Percentiles rank a stretch among this genome's conserved stretches.
phyloP scores from a whole-genome alignment of 768 basidiomycete genomes.

The Infundibulicybe gibba region DNA sequence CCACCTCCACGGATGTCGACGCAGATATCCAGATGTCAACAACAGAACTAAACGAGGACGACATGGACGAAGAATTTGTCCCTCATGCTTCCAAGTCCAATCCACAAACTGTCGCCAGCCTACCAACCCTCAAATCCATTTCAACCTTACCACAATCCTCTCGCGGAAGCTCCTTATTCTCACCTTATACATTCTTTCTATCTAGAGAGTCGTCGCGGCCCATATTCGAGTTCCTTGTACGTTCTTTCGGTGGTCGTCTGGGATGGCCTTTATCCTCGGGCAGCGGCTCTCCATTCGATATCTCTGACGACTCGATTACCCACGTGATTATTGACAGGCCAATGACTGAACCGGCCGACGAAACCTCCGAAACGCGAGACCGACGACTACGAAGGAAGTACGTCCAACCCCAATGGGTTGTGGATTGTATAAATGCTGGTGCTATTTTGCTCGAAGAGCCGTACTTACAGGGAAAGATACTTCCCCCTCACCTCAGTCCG shows the following conservation, averaged over 20 bases:
- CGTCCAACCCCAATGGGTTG: constrained; percentile 97
- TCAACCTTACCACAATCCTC: constrained; percentile 52
- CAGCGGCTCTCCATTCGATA: constrained; percentile 74
- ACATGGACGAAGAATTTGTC: constrained; percentile 67
- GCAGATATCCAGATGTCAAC: constrained; percentile 34
- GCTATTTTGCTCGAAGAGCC: constrained; percentile 81
- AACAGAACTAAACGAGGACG: constrained; percentile 26
- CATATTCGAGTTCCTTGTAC: constrained; percentile 92
- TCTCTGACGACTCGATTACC: constrained; percentile 81
- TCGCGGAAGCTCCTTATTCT: constrained; percentile 63
- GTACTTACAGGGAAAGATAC: constrained; percentile 79
- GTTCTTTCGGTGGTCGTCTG: constrained; percentile 87
- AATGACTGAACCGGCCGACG: constrained; percentile 39
- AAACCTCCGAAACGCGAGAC: constrained; percentile 56
- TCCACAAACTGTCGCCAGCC: constrained; percentile 36
- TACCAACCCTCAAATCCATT: constrained; percentile 70
- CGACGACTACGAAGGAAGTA: constrained; percentile 71
- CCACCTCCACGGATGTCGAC: constrained; percentile 21
- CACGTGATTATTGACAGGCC: constrained; percentile 96
- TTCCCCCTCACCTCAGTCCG: constrained; percentile 95
- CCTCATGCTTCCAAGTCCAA: constrained; percentile 51
- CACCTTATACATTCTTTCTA: constrained; percentile 87
- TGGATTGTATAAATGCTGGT: constrained; percentile 90
- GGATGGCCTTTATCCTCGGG: constrained; percentile 87
- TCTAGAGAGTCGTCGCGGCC: constrained; percentile 90